Evolutionary conservation across 139 green algal species (phyloP), one percentile per base, ranked within the genome.

Genomic region (Pseudopediastrum boryanum): DNA sequence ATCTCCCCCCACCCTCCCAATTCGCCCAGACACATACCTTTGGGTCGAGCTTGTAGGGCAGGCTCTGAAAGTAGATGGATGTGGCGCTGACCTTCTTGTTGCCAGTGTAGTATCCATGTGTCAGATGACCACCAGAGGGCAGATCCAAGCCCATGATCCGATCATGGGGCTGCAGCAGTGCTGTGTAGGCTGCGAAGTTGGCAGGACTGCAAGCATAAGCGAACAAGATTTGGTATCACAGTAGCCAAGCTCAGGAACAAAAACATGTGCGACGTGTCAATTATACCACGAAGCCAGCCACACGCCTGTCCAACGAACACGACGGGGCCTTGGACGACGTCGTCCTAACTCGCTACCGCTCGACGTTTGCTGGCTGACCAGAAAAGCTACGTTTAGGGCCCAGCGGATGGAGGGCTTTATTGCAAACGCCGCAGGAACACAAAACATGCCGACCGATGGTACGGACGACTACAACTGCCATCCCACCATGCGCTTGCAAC

Each of bases 111-210:
- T 93, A 98, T 56, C 96, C 96, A 77, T 99, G 96, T 31, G 92
- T 98, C 35, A 99, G 87, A 85, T 99, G 96, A 44, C 96, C 96
- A 38, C 96, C 94, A 72, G 96, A 93, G 2, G 96, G 96, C 81
- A 99, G 89, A 84, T 99, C 96, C 42, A 99, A 88, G 42, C 89
- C 96, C 94, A 99, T 98, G 89, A 99, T 98, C 78, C 96, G 91
- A 83, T 99, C 96, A 77, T 99, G 95, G 0, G 96, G 96, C 44
- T 99, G 87, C 16, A 99, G 91, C 78, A 99, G 88, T 27, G 94
- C 96, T 39, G 95, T 99, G 93, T 98, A 99, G 5, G 98, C 96
- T 0, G 96, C 96, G 86, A 99, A 97, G 87, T 99, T 99, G 46
- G 96, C 96, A n/a, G 96, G 95, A 67, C 89, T 94, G 87, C 80